phyloP scores from a whole-genome alignment of 2,329 filamentous ascomycete genomes.

The Incumbomyces lentus region DNA sequence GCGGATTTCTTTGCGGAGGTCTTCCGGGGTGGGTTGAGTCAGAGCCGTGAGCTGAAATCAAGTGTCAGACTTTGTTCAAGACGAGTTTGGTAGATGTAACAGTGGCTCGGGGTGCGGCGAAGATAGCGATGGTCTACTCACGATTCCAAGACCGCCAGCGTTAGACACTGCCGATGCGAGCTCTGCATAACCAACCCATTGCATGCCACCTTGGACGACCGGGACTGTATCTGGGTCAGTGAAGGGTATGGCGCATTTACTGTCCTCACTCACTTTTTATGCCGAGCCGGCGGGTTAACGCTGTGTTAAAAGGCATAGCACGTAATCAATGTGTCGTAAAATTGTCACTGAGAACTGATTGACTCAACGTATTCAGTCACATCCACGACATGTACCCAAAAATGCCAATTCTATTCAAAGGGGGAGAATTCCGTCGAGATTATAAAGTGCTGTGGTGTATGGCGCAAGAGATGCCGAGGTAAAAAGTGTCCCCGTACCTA shows the following conservation, averaged over 20 bases:
- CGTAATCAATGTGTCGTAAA: too few relatives aligned
- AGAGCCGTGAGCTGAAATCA: conserved; percentile 43
- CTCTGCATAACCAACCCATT: conserved; percentile 47
- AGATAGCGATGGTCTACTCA: conserved; percentile 19
- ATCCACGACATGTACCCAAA: too few relatives aligned
- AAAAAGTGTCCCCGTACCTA: neutral
- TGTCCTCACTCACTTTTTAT: conserved; percentile 29
- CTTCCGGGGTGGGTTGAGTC: conserved; percentile 85
- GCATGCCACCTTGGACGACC: conserved; percentile 43
- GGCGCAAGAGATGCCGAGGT: conserved; percentile 1
- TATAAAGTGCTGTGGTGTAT: neutral
- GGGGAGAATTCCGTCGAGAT: too few relatives aligned
- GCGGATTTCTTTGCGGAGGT: conserved; percentile 85
- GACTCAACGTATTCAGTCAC: too few relatives aligned
- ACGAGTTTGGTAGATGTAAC: conserved; percentile 3
- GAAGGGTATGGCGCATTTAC: too few relatives aligned
- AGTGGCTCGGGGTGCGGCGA: conserved; percentile 5
- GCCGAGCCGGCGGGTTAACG: conserved; percentile 51
- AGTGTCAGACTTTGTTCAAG: too few relatives aligned
- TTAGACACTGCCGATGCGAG: conserved; percentile 43
- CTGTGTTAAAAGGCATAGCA: conserved; percentile 54
- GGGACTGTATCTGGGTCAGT: conserved; percentile 27
- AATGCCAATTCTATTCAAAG: neutral
- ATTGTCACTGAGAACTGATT: too few relatives aligned
- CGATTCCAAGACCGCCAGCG: conserved; percentile 42